Evolutionary conservation across 2,329 filamentous ascomycete genomes (phyloP).

Genomic region (Taxawa tesnikishii): DNA sequence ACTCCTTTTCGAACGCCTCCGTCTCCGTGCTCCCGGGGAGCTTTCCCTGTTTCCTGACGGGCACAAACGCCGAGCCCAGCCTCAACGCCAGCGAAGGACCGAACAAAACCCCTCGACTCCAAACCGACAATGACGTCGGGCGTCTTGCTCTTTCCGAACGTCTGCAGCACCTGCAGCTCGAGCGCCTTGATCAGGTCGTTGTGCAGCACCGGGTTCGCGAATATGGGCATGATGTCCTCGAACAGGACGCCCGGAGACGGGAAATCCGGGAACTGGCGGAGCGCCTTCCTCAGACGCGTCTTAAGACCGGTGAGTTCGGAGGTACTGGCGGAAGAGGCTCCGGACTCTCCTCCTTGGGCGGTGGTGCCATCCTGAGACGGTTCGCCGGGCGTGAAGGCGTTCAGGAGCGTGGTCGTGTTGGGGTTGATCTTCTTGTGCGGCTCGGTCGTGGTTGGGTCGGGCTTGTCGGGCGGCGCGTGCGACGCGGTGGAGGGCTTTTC

Average conservation of each 20-base stretch:
- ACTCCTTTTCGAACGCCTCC: constrained; percentile 87
- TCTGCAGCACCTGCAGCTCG: constrained; percentile 64
- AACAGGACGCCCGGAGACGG: constrained; percentile 87
- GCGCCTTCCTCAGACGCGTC: constrained; percentile 54
- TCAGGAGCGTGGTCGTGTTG: too few relatives aligned
- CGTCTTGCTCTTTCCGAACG: constrained; percentile 35
- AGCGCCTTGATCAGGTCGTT: constrained; percentile 63
- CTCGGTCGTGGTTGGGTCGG: constrained; percentile 17
- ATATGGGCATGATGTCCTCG: constrained; percentile 74
- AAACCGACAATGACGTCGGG: constrained; percentile 81
- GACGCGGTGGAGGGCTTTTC: constrained; percentile 19
- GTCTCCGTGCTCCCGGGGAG: constrained; percentile 75
- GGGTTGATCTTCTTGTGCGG: constrained; percentile 10
- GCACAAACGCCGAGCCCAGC: constrained; percentile 76
- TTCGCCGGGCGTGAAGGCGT: too few relatives aligned
- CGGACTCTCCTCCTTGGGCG: constrained; percentile 35
- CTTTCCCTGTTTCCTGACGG: constrained; percentile 92
- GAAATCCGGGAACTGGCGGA: constrained; percentile 86
- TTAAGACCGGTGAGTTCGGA: constrained; percentile 51
- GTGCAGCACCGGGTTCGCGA: constrained; percentile 13
- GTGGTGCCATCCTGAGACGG: constrained; percentile 17
- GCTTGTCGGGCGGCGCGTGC: constrained; percentile 17
- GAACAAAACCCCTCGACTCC: constrained; percentile 89
- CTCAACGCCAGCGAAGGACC: constrained; percentile 77
- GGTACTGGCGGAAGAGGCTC: constrained; percentile 35